Conservation (phyloP, 2,329 filamentous ascomycete species). For the Blastomyces gilchristii region DNA sequence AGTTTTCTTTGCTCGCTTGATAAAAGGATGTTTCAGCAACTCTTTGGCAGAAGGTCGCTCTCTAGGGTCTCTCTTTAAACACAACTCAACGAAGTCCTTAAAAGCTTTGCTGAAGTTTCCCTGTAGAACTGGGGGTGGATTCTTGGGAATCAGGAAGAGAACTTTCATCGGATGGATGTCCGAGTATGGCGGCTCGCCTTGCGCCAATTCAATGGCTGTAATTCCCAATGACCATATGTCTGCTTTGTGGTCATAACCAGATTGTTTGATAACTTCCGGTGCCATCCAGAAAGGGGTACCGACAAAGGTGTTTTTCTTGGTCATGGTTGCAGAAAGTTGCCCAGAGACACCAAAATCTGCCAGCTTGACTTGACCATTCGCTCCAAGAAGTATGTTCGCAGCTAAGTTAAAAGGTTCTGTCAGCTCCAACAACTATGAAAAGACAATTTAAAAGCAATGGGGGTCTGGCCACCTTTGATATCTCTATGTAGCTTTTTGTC, state of each 20-base stretch:
- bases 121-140: conserved; percentile 69
- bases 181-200: conserved; percentile 86
- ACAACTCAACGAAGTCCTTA: conserved; percentile 75
- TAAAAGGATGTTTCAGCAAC: conserved; percentile 78
- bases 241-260: conserved; percentile 93
- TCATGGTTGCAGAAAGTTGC: conserved; percentile 95
- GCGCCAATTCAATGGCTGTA: conserved; percentile 81
- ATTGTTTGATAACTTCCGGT: conserved; percentile 96
- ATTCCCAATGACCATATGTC: conserved; percentile 97
- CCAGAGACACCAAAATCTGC: conserved; percentile 96
- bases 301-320: conserved; percentile 98
- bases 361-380: conserved; percentile 90
- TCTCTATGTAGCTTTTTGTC: conserved; percentile 96
- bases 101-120: conserved; percentile 73
- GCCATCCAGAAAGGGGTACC: conserved; percentile 99
- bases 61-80: conserved; percentile 77
- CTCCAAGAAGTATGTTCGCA: conserved; percentile 80
- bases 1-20: conserved; percentile 84
- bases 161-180: conserved; percentile 99
- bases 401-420: conserved; percentile 42
- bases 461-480: conserved; percentile 61
- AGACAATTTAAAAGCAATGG: not conserved
- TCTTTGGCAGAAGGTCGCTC: conserved; percentile 82
- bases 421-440: conserved; percentile 2
- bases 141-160: conserved; percentile 90